Evolutionary conservation across 1,284 basidiomycete species (phyloP).

Genomic region (Bondarzewia mesenterica): DNA sequence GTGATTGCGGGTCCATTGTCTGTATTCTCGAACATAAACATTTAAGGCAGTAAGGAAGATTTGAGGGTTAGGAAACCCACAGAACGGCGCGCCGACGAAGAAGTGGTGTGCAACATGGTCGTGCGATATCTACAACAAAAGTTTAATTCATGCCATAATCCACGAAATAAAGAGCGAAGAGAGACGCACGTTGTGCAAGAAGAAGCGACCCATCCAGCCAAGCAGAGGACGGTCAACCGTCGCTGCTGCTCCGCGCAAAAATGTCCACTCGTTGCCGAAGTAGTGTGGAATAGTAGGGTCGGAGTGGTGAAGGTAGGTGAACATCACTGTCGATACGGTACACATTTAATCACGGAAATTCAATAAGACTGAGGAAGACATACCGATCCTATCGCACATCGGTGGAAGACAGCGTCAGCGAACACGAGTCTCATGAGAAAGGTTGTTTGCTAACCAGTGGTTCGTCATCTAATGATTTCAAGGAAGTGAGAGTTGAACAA

Average conservation of each 20-base stretch:
- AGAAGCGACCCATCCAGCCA: conserved; percentile 44
- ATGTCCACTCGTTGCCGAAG: conserved; percentile 46
- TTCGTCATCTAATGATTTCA: conserved; percentile 32
- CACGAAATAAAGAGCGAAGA: neutral
- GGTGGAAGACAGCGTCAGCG: neutral
- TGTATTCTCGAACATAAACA: conserved; percentile 2
- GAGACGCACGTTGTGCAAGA: conserved; percentile 40
- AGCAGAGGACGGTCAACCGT: conserved; percentile 42
- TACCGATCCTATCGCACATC: neutral
- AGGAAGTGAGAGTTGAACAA: neutral
- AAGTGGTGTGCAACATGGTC: conserved; percentile 45
- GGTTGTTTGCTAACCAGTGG: conserved; percentile 35
- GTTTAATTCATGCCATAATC: conserved; percentile 1
- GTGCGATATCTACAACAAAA: conserved; percentile 27
- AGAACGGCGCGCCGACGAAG: conserved; percentile 47
- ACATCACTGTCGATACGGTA: conserved; percentile 40
- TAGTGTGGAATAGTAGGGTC: conserved; percentile 48
- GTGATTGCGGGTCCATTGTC: conserved; percentile 26
- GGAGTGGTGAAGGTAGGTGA: conserved; percentile 72
- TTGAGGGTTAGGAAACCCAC: conserved; percentile 18
- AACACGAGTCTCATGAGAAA: conserved; percentile 15
- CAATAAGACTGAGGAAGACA: neutral
- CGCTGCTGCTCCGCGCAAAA: conserved; percentile 39
- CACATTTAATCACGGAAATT: conserved; percentile 13
- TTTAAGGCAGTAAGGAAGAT: neutral